Evolutionary conservation across 768 basidiomycete species (phyloP), one percentile per base, ranked within the genome.

Genomic region (Rickenella mellea): DNA sequence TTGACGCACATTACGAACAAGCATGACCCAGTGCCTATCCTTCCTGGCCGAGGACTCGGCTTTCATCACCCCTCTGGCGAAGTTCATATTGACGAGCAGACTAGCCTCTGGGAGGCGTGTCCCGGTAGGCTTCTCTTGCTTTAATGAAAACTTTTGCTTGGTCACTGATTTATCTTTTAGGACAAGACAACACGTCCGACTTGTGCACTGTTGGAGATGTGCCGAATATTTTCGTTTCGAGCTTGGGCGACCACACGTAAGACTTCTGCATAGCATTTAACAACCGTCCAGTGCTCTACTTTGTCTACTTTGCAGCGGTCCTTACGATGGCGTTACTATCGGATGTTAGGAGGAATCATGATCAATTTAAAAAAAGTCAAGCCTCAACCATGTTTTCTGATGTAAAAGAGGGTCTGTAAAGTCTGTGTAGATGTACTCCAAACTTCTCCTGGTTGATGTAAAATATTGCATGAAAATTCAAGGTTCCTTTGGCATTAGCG

Each of bases 1-100:
- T 49, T 78, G 35, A 76, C 67, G 3, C 78, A 72, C 45, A 67
- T 81, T 54, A 78, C 72, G 54, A 79, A 81, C 57, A 33, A 56
- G 45, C 42, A 63, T 40, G 70, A 71, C 41, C 55, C 59, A 0
- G 48, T 71, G 14, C 70, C 70, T 2, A 64, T 51, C 40, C 39
- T 30, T 22, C 64, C 64, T 4, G 52, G 54, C 5, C 52, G 30
- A 48, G 39, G 61, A 48, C 56, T 73, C 11, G 72, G 70, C 2
- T 78, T 58, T 50, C 60, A 56, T 41, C 75, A 77, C 31, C 65
- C 69, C 4, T 29, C 29, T 12, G 42, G 46, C 5, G 46, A 49
- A 27, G 31, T 49, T 8, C 47, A 49, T 32, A 46, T 45, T 32
- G 6, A 43, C 15, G 35, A 26, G 6, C n/a, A n/a, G n/a, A 40